Conservation (phyloP, 257 asterid species). For the Solanum boliviense region DNA sequence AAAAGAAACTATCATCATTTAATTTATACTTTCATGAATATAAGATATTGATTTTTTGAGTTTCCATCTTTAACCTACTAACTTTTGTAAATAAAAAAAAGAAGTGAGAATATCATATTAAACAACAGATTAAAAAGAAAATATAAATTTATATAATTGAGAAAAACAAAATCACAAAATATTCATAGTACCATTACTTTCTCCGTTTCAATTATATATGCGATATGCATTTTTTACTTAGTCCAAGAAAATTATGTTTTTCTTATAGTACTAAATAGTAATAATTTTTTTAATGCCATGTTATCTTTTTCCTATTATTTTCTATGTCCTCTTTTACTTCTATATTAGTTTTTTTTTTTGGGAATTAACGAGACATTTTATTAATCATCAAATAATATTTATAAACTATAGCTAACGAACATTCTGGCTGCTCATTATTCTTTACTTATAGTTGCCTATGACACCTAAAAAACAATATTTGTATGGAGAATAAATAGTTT, state of each 20-base stretch:
- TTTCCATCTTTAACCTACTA: not conserved
- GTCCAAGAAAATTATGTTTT: not conserved
- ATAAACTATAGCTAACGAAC: not conserved
- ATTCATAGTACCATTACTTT: not conserved
- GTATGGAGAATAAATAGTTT: not conserved
- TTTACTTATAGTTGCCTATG: not conserved
- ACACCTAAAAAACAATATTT: not conserved
- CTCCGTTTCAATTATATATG: not conserved
- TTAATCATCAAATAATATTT: not conserved
- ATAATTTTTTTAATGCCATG: not conserved
- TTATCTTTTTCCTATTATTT: not conserved
- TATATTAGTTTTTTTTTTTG: not conserved
- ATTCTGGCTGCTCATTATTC: not conserved
- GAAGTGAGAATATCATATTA: not conserved
- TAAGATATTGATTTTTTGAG: not conserved
- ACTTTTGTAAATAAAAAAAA: not conserved
- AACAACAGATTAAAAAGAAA: not conserved
- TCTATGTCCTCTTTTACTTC: not conserved
- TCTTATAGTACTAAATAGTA: not conserved
- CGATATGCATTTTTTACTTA: too few species aligned
- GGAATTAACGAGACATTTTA: not conserved
- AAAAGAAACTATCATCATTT: not conserved
- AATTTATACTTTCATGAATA: not conserved
- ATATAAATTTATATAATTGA: too few species aligned
- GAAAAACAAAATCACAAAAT: not conserved